These are phyloP conservation scores for Aegilops speltoides DNA, from an alignment of 176 grass and related monocot species.

Conservation along the genomic window DNA sequence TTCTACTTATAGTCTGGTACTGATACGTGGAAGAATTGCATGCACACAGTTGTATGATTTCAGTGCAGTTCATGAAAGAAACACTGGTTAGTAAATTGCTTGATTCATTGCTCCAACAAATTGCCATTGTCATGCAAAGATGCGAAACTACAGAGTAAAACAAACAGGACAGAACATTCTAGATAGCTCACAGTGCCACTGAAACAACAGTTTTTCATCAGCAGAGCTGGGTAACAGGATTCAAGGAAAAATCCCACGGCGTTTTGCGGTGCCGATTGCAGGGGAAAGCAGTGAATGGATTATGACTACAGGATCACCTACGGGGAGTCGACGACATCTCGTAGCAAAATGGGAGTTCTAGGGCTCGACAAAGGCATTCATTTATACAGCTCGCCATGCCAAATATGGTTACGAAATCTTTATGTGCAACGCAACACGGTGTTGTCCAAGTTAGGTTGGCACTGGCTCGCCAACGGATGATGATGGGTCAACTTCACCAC, in stretches of 20 bases:
- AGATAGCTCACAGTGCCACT: background rate
- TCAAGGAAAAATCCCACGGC: slow-evolving; percentile 6
- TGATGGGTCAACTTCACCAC: slow-evolving; percentile 35
- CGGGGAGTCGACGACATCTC: background rate
- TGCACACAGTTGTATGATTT: background rate
- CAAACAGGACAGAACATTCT: background rate
- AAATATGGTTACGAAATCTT: background rate
- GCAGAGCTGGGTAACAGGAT: background rate
- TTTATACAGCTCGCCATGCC: slow-evolving; percentile 12
- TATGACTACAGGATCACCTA: background rate
- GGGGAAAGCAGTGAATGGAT: background rate
- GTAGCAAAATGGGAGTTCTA: background rate
- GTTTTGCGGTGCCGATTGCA: background rate
- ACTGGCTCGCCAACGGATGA: slow-evolving; percentile 35
- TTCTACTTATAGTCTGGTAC: too few species aligned
- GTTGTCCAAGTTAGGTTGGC: slow-evolving; percentile 31
- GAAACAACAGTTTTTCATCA: background rate
- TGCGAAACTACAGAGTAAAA: background rate
- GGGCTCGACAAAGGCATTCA: background rate
- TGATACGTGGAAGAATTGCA: background rate
- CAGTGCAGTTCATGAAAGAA: background rate
- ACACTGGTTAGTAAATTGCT: background rate
- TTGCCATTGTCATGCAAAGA: background rate
- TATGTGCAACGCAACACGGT: slow-evolving; percentile 7
- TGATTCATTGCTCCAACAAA: background rate